Conservation (phyloP, 352 stramenopile species). For the Pythium periplocum region DNA sequence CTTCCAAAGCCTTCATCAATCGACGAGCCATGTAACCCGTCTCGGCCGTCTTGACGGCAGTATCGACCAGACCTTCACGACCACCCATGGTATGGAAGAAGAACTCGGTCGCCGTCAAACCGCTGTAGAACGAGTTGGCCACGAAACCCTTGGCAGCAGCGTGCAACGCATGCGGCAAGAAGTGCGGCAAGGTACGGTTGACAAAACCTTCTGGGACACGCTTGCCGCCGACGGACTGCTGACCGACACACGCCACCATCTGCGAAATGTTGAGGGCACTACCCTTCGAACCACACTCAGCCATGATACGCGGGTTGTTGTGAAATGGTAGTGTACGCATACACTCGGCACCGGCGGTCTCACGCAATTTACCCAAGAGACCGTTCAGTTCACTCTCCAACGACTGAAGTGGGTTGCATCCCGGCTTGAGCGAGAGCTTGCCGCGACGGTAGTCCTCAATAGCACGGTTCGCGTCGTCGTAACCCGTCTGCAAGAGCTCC, state of each 20-base stretch:
- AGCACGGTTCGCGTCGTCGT: constrained; percentile 83
- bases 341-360: constrained; percentile 96
- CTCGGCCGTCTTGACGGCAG: constrained; percentile 99
- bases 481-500: constrained; percentile 87
- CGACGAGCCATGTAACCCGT: constrained; percentile 99
- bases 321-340: constrained; percentile 97
- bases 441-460: constrained; percentile 94
- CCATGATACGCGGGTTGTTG: constrained; percentile 98
- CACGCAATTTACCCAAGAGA: constrained; percentile 95
- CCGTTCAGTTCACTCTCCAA: constrained; percentile 98
- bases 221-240: constrained; percentile 98
- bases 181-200: constrained; percentile 97
- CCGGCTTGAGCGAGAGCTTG: constrained; percentile 93
- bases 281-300: constrained; percentile 98
- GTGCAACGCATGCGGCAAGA: constrained; percentile 91
- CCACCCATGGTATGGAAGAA: constrained; percentile 99
- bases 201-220: constrained; percentile 99
- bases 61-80: constrained; percentile 99
- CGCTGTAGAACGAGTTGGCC: constrained; percentile 98
- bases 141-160: constrained; percentile 99
- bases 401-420: constrained; percentile 96
- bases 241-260: constrained; percentile 99
- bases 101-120: constrained; percentile 98
- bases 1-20: constrained; percentile 98
- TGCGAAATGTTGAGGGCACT: constrained; percentile 99